Conservation (phyloP, 108 stramenopile genomes). For the Fragilariopsis cylindrus region DNA sequence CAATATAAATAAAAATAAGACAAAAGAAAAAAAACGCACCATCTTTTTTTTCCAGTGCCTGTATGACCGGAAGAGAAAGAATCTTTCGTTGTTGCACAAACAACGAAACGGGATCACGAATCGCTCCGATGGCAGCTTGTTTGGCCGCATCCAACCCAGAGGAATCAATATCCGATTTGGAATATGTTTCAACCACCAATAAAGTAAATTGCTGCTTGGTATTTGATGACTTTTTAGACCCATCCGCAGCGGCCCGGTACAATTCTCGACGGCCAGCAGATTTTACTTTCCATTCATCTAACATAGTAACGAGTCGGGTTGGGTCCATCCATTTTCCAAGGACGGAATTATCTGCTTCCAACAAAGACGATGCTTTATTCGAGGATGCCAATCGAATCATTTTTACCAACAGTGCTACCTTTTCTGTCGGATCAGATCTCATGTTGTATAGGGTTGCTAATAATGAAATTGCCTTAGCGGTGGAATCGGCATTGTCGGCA, state of each 20-base stretch:
- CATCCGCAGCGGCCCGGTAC: conserved; percentile 62
- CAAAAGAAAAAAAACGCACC: conserved; percentile 1
- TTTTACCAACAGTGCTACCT: conserved; percentile 50
- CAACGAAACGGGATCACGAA: conserved; percentile 76
- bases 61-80: conserved; percentile 61
- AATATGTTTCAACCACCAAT: conserved; percentile 67
- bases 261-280: conserved; percentile 41
- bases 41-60: conserved; percentile 52
- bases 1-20: not conserved
- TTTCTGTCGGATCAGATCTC: conserved; percentile 60
- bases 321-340: conserved; percentile 53
- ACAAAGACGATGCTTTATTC: conserved; percentile 3
- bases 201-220: conserved; percentile 71
- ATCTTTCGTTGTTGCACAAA: conserved; percentile 73
- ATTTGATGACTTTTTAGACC: conserved; percentile 11
- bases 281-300: conserved; percentile 52
- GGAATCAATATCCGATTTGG: conserved; percentile 57
- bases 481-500: not conserved
- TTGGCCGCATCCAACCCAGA: conserved; percentile 58
- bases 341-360: conserved; percentile 37
- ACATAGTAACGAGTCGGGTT: conserved; percentile 24
- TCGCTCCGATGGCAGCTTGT: conserved; percentile 76
- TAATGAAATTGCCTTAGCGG: conserved; percentile 28
- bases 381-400: conserved; percentile 57
- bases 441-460: conserved; percentile 77